A percentile compares a stretch with the other conserved stretches of the same genome.
These are phyloP conservation scores for Eimeria tenella DNA, from an alignment of 169 alveolate genomes.

Conservation along the genomic window DNA sequence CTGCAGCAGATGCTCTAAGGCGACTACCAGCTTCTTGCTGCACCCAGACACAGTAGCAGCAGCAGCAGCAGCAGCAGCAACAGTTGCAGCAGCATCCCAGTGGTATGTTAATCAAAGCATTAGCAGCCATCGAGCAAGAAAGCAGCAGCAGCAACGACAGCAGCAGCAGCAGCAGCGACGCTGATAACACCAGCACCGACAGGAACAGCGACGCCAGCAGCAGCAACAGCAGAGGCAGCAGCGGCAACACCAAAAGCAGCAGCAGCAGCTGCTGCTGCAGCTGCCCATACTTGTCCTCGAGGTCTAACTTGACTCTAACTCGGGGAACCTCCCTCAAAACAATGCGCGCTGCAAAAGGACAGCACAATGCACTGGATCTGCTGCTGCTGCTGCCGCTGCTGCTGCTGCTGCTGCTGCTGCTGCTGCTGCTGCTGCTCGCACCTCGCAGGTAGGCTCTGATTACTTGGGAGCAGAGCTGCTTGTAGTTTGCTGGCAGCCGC, in stretches of 20 bases:
- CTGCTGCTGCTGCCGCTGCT: too few species aligned
- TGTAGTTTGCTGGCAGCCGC: background rate
- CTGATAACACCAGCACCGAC: background rate
- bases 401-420: too few species aligned
- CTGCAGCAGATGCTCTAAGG: conserved; percentile 66
- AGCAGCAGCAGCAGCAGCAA: background rate
- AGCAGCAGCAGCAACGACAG: background rate
- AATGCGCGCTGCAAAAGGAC: background rate
- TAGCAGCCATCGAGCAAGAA: too few species aligned
- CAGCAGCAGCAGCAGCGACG: background rate
- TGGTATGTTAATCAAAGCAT: too few species aligned
- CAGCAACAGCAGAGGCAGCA: background rate
- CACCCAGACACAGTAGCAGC: background rate
- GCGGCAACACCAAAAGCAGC: background rate
- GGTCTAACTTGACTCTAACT: background rate
- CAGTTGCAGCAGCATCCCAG: too few species aligned
- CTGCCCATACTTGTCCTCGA: background rate
- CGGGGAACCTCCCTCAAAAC: background rate
- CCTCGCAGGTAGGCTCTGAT: background rate
- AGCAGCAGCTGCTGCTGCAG: too few species aligned
- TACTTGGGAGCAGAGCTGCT: background rate
- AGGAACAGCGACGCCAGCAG: background rate
- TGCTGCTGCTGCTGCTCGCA: background rate
- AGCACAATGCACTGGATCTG: too few species aligned
- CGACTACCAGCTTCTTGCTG: background rate